Evolutionary conservation across 2,329 filamentous ascomycete species (phyloP), one percentile per base, ranked within the genome.

Genomic region (Polytolypa hystricis): DNA sequence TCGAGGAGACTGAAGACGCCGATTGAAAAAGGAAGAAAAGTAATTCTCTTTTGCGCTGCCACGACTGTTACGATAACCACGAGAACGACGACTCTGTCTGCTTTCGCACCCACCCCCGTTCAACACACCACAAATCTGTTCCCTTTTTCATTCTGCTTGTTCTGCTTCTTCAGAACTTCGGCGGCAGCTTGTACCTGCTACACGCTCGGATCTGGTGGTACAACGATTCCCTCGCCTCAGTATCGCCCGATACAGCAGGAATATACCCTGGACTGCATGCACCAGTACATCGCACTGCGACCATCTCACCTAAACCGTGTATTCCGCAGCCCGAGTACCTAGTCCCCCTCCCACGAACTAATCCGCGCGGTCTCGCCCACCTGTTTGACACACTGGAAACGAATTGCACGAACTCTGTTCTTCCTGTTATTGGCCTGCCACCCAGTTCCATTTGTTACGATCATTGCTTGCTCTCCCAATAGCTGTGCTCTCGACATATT

Each of bases 41-140:
- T 6, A 4, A 12, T 35, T 15, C 36, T 42, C 42, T 37, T 51
- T 48, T n/a, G 47, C 52, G 48, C 42, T 48, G 48, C 52, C 44
- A 56, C 53, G 53, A 58, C 49, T 50, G 47, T 51, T 46, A 51
- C 49, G 49, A 51, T 38, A 39, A 32, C 41, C 33, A 44, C 42
- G 42, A 35, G 35, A 30, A 40, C 28, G 10, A 37, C 33, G 30
- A 21, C 32, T 41, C 23, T 35, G 30, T 38, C 25, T 17, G 28
- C 17, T 4, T 34, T 21, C 31, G 25, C 12, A 48, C 48, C 49
- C 43, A 37, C 16, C 14, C 30, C 28, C 23, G 23, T 28, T 33
- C 20, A 23, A 5, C 30, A 20, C 35, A 2, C 21, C 25, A 19
- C 41, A 38, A 28, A 39, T 33, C 29, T 33, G 17, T 39, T 40